Evolutionary conservation across 768 basidiomycete genomes (phyloP).

Genomic region (Gymnopilus junonius): DNA sequence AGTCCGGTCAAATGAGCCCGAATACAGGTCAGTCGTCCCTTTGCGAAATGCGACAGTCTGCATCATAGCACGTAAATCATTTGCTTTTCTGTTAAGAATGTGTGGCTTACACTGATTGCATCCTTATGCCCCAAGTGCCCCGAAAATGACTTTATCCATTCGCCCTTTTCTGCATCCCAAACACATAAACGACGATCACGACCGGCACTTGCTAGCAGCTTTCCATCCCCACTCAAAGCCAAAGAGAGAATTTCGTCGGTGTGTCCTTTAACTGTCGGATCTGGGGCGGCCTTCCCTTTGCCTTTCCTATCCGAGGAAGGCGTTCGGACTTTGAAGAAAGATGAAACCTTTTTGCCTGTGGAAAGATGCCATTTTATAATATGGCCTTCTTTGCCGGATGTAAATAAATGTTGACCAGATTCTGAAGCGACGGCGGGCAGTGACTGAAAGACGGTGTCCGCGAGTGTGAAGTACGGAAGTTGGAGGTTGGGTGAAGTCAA

Average conservation of each 20-base stretch:
- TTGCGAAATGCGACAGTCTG: constrained; percentile 80
- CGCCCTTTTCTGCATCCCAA: constrained; percentile 79
- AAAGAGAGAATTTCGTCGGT: constrained; percentile 84
- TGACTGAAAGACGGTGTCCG: constrained; percentile 80
- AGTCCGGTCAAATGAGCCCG: constrained; percentile 85
- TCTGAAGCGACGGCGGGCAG: constrained; percentile 80
- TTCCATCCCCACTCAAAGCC: constrained; percentile 85
- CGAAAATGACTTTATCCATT: constrained; percentile 82
- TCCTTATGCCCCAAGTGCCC: constrained; percentile 74
- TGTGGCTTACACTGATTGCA: constrained; percentile 37
- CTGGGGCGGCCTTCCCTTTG: constrained; percentile 52
- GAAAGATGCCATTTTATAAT: constrained; percentile 86
- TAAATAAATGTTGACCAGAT: constrained; percentile 78
- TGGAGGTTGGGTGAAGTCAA: constrained; percentile 55
- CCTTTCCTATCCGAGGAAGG: constrained; percentile 48
- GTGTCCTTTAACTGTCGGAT: constrained; percentile 68
- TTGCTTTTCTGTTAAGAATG: neutral
- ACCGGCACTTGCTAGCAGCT: constrained; percentile 85
- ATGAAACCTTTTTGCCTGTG: constrained; percentile 60
- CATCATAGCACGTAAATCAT: neutral
- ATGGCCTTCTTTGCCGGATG: constrained; percentile 87
- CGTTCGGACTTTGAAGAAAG: constrained; percentile 61
- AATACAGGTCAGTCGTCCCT: constrained; percentile 74
- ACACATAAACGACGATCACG: constrained; percentile 81
- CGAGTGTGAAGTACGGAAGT: constrained; percentile 59